Base-by-base conservation (phyloP, 495 filamentous ascomycete genomes). In the Talaromyces liani region DNA sequence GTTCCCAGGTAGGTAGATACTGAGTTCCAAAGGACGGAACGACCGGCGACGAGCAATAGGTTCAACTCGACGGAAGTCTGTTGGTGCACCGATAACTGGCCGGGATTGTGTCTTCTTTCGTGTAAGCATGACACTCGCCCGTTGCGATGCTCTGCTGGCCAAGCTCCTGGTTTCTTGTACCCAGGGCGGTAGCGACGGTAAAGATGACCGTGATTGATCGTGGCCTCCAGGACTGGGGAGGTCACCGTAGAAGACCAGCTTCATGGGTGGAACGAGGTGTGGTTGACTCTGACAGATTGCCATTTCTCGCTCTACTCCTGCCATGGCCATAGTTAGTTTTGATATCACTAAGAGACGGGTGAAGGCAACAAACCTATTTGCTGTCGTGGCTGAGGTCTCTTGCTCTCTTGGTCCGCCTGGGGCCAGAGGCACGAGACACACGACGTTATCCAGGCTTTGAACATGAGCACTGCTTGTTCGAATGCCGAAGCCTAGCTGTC, bases 1-100 rank as follows among this genome's bases (percentile, higher is more conserved):
- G 69, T 87, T 84, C 29, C 85, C 80, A 27, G 85, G 82, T 61
- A 80, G 70, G 69, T 90, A 86, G 63, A 95, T 89, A 74, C 84
- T 91, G 58, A 95, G 79, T 73, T 93, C 85, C 41, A 94, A 78
- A 10, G 89, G 89, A 39, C 83, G 81, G 72, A 91, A 91, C 16
- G 65, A 65, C 27, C 59, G 63, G 65, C 62, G 10, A 64, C 62
- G 63, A 31, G 72, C 66, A 31, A 74, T 70, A 34, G 72, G 72
- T 27, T 79, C 71, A 2, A 86, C 78, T 65, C 75, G 71, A 63
- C 79, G 72, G 64, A 86, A 86, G 54, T 86, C 80, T 4, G 80
- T 75, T 1, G 85, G 84, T 14, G 74, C 77, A 49, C 83, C 73
- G 51, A 86, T 85, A 31, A 71, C 76, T 58, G 82, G 75, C 57